Evolutionary conservation across 805 yeast genomes (phyloP).

Genomic region (Pichia occidentalis): DNA sequence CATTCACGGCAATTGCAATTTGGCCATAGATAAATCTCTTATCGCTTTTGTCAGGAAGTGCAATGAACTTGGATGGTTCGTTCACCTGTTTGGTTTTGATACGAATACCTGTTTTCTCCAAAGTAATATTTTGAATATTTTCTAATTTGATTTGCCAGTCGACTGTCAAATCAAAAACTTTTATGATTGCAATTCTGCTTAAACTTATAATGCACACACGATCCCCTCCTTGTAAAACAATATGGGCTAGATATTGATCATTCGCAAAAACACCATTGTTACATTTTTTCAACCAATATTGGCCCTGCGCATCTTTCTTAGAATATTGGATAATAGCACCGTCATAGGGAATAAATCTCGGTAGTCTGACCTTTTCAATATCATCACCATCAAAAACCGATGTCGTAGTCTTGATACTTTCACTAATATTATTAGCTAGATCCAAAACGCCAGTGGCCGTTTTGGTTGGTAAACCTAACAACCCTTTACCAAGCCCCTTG

Average conservation of each 20-base stretch:
- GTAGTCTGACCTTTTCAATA: slow-evolving; percentile 72
- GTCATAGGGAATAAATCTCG: slow-evolving; percentile 68
- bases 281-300: slow-evolving; percentile 78
- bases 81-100: slow-evolving; percentile 42
- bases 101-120: slow-evolving; percentile 74
- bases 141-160: slow-evolving; percentile 70
- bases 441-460: slow-evolving; percentile 94
- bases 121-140: slow-evolving; percentile 59
- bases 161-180: slow-evolving; percentile 50
- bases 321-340: slow-evolving; percentile 69
- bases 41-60: slow-evolving; percentile 61
- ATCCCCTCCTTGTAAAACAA: slow-evolving; percentile 75
- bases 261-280: slow-evolving; percentile 71
- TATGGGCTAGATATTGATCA: slow-evolving; percentile 81
- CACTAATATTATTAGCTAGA: slow-evolving; percentile 85
- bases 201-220: slow-evolving; percentile 70
- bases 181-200: slow-evolving; percentile 60
- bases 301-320: slow-evolving; percentile 87
- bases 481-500: slow-evolving; percentile 88
- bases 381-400: slow-evolving; percentile 79
- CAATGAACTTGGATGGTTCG: slow-evolving; percentile 54
- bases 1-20: slow-evolving; percentile 75
- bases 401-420: slow-evolving; percentile 89
- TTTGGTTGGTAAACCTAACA: slow-evolving; percentile 94
- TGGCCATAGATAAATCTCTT: slow-evolving; percentile 61